phyloP scores from a whole-genome alignment of 257 asterid genomes.

The Ehretia macrophylla region DNA sequence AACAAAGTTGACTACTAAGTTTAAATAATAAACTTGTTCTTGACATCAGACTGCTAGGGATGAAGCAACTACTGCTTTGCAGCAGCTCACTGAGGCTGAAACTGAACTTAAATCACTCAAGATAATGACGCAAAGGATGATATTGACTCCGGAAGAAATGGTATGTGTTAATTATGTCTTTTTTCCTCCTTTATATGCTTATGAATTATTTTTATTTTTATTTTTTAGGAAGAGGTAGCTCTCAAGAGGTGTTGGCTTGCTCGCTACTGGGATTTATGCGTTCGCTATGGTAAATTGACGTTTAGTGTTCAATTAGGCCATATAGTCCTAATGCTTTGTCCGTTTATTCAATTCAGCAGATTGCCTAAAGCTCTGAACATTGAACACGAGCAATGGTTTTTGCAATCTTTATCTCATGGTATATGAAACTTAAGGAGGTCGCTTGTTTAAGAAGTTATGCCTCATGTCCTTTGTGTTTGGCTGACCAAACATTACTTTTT shows the following conservation, averaged over 20 bases:
- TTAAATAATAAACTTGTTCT: not conserved
- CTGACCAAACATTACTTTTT: not conserved
- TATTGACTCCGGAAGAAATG: conserved; percentile 74
- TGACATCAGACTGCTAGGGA: conserved; percentile 57
- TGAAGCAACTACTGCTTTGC: conserved; percentile 64
- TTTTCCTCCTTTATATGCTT: conserved; percentile 26
- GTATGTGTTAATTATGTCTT: conserved; percentile 33
- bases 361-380: not conserved
- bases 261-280: conserved; percentile 76
- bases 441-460: not conserved
- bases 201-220: conserved; percentile 44
- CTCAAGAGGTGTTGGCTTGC: conserved; percentile 98
- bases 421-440: too few relatives aligned
- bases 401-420: not conserved
- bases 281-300: conserved; percentile 47
- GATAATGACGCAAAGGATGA: conserved; percentile 61
- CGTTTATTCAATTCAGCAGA: not conserved
- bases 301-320: not conserved
- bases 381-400: not conserved
- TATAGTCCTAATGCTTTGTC: too few relatives aligned
- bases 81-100: conserved; percentile 50
- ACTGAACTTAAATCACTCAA: conserved; percentile 54
- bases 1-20: not conserved
- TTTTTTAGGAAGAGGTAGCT: conserved; percentile 80
- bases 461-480: not conserved